These are phyloP conservation scores for Citrus medica DNA, from an alignment of 345 rosid species.

Conservation along the genomic window DNA sequence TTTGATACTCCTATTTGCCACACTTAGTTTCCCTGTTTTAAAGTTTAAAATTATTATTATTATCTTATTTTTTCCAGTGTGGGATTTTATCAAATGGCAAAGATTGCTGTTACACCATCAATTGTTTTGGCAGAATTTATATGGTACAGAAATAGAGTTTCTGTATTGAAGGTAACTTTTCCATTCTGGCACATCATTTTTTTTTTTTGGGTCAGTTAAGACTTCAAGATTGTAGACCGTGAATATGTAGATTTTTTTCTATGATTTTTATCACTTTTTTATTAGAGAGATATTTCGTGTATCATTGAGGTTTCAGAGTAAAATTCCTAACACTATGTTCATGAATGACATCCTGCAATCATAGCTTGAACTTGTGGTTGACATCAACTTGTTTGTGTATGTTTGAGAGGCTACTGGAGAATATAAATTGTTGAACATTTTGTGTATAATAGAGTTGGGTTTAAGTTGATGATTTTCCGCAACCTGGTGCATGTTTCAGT, in stretches of 20 bases:
- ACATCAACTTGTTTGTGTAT: background rate
- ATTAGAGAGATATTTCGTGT: background rate
- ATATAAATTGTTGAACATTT: background rate
- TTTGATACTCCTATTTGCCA: background rate
- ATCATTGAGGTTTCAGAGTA: background rate
- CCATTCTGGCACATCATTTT: background rate
- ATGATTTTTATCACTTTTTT: background rate
- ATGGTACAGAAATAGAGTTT: constrained; percentile 65
- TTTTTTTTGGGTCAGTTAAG: background rate
- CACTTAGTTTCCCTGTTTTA: background rate
- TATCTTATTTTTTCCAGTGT: constrained; percentile 41
- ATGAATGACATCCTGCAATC: background rate
- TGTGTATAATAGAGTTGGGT: background rate
- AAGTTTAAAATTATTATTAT: background rate
- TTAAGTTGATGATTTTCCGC: background rate
- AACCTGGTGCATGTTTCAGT: background rate
- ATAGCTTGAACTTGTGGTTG: background rate
- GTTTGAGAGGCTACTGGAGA: background rate
- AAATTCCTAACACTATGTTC: background rate
- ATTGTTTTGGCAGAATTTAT: constrained; percentile 88
- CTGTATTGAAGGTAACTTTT: constrained; percentile 64
- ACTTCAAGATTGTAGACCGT: background rate
- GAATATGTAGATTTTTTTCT: background rate
- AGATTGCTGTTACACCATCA: constrained; percentile 92
- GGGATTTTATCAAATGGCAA: constrained; percentile 97